A percentile compares a stretch with the other conserved stretches of the same genome.
phyloP scores from a whole-genome alignment of 352 stramenopile species.

The Phytophthora colocasiae region DNA sequence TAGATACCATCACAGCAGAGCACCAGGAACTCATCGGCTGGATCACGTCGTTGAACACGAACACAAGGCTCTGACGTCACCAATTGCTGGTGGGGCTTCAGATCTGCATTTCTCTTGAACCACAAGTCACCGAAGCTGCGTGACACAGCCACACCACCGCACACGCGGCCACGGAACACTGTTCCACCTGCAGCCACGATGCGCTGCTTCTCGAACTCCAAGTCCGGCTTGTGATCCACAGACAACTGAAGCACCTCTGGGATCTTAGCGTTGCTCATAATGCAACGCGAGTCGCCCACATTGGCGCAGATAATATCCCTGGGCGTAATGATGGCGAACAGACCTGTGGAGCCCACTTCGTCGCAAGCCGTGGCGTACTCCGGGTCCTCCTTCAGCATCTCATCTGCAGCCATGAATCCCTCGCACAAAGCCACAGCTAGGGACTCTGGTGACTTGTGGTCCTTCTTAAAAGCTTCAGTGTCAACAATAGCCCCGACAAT shows the following conservation, averaged over 20 bases:
- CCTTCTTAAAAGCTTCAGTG: constrained; percentile 80
- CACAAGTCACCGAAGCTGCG: constrained; percentile 89
- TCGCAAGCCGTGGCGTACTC: constrained; percentile 70
- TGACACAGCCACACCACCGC: constrained; percentile 84
- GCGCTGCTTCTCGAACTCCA: constrained; percentile 88
- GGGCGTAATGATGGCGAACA: constrained; percentile 84
- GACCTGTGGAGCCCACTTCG: constrained; percentile 83
- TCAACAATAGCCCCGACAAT: constrained; percentile 69
- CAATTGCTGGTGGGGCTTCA: constrained; percentile 86
- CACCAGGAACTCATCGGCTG: constrained; percentile 92
- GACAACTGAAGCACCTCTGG: constrained; percentile 83
- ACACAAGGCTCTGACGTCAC: constrained; percentile 88
- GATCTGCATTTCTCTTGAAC: constrained; percentile 85
- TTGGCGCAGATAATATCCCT: constrained; percentile 86
- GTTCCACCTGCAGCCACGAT: constrained; percentile 85
- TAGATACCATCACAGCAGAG: constrained; percentile 95
- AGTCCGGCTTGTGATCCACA: constrained; percentile 87
- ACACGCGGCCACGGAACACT: constrained; percentile 87
- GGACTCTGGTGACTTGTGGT: constrained; percentile 72
- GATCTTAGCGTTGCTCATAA: constrained; percentile 79
- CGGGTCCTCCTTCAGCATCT: constrained; percentile 75
- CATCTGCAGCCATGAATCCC: constrained; percentile 78
- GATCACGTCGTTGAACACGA: constrained; percentile 70
- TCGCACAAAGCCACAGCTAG: constrained; percentile 78
- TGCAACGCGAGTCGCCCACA: constrained; percentile 86